Base-by-base conservation (phyloP, 2,329 filamentous ascomycete genomes). In the Ceratocystis eucalypticola region DNA sequence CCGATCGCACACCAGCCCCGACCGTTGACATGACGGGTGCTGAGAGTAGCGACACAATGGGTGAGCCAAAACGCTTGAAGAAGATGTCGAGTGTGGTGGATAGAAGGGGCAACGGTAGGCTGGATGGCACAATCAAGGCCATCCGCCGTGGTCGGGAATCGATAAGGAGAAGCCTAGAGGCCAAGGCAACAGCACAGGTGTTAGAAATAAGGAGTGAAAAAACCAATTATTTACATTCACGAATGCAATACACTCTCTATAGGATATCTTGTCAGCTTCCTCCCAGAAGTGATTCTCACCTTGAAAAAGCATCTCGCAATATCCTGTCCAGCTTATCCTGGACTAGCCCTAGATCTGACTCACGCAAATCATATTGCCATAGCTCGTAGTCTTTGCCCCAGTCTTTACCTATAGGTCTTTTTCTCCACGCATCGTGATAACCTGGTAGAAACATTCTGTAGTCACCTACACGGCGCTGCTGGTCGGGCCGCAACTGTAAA, bases 281-380 rank as follows among this genome's bases (percentile, higher is more conserved):
- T 28, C 30, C 12, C 12, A 2, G 53, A 17, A n/a, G 53, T 10
- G 12, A 2, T 15, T 66, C 64, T 73, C 82, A 91, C 80, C 88
- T 92, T 69, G 87, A 88, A 73, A 94, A 92, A 10, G 88, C 87
- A 71, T 93, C 89, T 65, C 91, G 82, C 71, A 97, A 76, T 5
- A 87, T 84, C 64, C 91, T 82, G 74, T 96, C 94, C 65, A 99
- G 80, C 75, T 89, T 93, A 74, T 97, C 93, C 69, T 88, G 85
- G 0, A 96, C 83, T 61, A 97, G 77, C 0, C 87, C 90, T 68
- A 96, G 73, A 72, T 97, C 89, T 12, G 89, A 73, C 8, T 84
- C 79, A 65, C 86, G 82, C 68, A 96, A 71, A 73, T 97, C 89
- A 71, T 84, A 82, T 66, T 82, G 82, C 87, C 92, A 99, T 50